Conservation (phyloP, 2,329 filamentous ascomycete genomes). For the Fusarium beomiforme region DNA sequence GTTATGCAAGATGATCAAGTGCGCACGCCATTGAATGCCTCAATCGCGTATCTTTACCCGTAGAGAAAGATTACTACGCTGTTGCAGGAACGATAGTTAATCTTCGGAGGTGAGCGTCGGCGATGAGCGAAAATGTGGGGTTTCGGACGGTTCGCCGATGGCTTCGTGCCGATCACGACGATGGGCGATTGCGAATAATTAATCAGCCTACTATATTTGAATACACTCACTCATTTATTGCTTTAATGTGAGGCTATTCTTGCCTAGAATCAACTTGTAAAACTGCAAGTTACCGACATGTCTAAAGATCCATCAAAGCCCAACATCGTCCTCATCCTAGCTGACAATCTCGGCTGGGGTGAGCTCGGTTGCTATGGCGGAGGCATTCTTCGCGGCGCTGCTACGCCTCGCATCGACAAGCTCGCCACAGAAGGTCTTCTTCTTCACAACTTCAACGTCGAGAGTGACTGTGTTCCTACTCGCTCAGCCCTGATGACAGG, state of each 20-base stretch:
- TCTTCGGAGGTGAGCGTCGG: constrained; percentile 35
- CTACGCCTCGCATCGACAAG: constrained; percentile 48
- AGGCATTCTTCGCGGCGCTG: constrained; percentile 46
- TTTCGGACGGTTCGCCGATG: constrained; percentile 1
- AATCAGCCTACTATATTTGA: too few species aligned
- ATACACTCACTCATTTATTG: too few species aligned
- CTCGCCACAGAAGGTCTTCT: constrained; percentile 47
- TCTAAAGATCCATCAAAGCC: constrained; percentile 33
- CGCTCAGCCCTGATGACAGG: constrained; percentile 50
- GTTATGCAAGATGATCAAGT: background rate
- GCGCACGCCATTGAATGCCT: constrained; percentile 4
- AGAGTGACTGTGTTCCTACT: constrained; percentile 50
- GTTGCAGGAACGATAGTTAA: background rate
- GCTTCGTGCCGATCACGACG: background rate
- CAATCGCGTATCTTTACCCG: constrained; percentile 4
- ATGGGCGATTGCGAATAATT: background rate
- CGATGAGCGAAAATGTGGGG: constrained; percentile 32
- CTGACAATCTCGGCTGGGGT: constrained; percentile 52
- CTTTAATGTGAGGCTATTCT: too few species aligned
- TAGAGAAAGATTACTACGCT: background rate
- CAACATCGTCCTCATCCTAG: constrained; percentile 48
- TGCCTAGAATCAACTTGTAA: too few species aligned
- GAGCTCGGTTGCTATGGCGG: constrained; percentile 50
- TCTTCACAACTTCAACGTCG: constrained; percentile 51
- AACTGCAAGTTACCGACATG: background rate